Evolutionary conservation across 495 filamentous ascomycete species (phyloP).

Genomic region (Neurospora sp.): DNA sequence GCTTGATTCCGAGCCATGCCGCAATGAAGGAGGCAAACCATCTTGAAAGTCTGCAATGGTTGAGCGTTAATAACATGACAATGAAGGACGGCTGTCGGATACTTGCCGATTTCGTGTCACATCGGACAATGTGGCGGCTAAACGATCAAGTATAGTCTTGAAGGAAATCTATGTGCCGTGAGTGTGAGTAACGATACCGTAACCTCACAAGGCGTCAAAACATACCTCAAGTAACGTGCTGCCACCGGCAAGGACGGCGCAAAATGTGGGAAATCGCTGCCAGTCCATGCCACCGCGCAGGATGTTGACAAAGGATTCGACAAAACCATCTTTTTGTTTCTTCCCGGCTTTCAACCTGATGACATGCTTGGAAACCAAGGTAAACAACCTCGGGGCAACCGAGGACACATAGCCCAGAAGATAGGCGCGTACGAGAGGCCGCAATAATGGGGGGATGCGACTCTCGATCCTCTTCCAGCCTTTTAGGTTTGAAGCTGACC

Average conservation of each 20-base stretch:
- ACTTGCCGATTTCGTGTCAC: conserved; percentile 23
- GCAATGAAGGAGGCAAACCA: conserved; percentile 42
- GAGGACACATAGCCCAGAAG: conserved; percentile 63
- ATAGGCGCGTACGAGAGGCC: conserved; percentile 65
- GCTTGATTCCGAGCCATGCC: conserved; percentile 38
- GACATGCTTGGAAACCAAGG: conserved; percentile 39
- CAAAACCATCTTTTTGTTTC: conserved; percentile 29
- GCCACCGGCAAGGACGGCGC: conserved; percentile 64
- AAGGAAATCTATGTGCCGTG: conserved; percentile 20
- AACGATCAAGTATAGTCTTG: conserved; percentile 12
- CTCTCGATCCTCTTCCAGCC: conserved; percentile 22
- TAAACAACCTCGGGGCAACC: conserved; percentile 55
- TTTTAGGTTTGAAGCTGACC: conserved; percentile 4
- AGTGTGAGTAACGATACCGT: conserved; percentile 1
- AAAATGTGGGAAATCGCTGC: conserved; percentile 72
- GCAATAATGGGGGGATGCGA: conserved; percentile 31
- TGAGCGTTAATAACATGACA: neutral
- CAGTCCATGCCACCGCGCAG: conserved; percentile 36
- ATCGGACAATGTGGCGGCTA: conserved; percentile 15
- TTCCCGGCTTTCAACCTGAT: conserved; percentile 30
- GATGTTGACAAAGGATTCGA: conserved; percentile 31
- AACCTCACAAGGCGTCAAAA: conserved; percentile 1
- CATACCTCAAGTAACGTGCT: conserved; percentile 61
- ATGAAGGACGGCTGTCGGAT: neutral
- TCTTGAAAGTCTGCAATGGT: conserved; percentile 28